Percentiles rank a stretch among this genome's conserved stretches.
Conservation (phyloP, 257 asterid species). For the Nicotiana sylvestris region DNA sequence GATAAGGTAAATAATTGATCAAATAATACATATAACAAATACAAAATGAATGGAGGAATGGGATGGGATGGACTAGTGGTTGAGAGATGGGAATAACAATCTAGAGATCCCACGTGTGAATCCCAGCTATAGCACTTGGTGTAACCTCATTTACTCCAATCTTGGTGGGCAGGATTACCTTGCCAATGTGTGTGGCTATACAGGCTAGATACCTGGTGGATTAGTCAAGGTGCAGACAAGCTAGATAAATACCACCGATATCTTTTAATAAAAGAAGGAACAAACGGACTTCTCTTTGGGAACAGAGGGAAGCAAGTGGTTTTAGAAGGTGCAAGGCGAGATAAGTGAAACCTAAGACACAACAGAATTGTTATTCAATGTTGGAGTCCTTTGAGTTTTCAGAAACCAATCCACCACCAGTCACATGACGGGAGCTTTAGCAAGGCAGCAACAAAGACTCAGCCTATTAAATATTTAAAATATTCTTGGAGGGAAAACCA, state of each 20-base stretch:
- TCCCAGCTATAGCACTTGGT: slow-evolving; percentile 5
- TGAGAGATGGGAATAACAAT: background rate
- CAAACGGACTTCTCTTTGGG: background rate
- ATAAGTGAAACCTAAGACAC: background rate
- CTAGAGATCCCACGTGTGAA: background rate
- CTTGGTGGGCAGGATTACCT: background rate
- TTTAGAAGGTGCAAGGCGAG: background rate
- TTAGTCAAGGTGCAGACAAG: background rate
- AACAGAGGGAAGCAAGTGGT: background rate
- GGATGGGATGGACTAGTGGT: slow-evolving; percentile 1
- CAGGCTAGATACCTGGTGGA: background rate
- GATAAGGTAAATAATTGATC: background rate
- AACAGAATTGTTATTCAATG: background rate
- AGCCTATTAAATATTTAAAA: background rate
- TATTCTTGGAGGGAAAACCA: background rate
- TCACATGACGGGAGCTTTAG: background rate
- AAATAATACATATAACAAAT: background rate
- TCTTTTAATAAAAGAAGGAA: background rate
- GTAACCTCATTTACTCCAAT: background rate
- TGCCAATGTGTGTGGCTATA: background rate
- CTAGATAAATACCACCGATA: background rate
- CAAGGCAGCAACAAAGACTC: background rate
- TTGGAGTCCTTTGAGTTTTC: background rate
- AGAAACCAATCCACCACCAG: background rate
- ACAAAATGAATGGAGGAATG: background rate